Evolutionary conservation across 768 basidiomycete species (phyloP), one percentile per base, ranked within the genome.

Genomic region (Pulveroboletus sp.): DNA sequence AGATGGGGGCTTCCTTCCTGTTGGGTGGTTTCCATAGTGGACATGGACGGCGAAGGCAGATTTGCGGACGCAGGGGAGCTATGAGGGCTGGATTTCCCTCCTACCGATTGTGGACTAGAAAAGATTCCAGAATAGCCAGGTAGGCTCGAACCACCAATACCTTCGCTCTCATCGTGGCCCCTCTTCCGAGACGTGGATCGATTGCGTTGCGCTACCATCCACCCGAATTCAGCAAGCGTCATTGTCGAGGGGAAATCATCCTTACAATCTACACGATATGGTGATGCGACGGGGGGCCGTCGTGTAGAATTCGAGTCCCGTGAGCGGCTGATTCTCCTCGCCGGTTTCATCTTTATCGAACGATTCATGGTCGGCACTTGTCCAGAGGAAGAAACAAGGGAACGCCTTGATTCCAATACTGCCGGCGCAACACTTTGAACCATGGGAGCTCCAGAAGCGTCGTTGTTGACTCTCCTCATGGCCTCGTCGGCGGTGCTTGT

Each of bases 141-240:
- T 46, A 70, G 54, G 22, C 46, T 60, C 26, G 63, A 51, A 30
- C 76, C 75, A 40, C 83, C 77, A 5, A 75, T 63, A 38, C 70
- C 70, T 44, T 82, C 81, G 31, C 74, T 74, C 52, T 89, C 87
- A 56, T 87, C 85, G 49, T 74, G 81, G 14, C 80, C 84, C 31
- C 87, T 81, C 65, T 80, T 82, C 41, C 87, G 82, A 34, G 88
- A 89, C 2, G 84, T 77, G 36, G 87, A 90, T 56, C 87, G 75
- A 38, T 87, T 85, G 53, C 87, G 77, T 55, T 82, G 80, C 24
- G 81, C 82, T 71, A 73, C 12, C 46, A 32, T 47, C 37, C 50
- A 53, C 32, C 49, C 46, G 31, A 45, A 31, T 45, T 63, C 45
- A 65, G 52, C 53, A 41, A 58, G 34, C 17, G 47, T 43, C 37